A percentile compares a stretch with the other conserved stretches of the same genome.
These are phyloP conservation scores for Chromosphaera perkinsii DNA, from an alignment of 208 protist species.

Conservation along the genomic window DNA sequence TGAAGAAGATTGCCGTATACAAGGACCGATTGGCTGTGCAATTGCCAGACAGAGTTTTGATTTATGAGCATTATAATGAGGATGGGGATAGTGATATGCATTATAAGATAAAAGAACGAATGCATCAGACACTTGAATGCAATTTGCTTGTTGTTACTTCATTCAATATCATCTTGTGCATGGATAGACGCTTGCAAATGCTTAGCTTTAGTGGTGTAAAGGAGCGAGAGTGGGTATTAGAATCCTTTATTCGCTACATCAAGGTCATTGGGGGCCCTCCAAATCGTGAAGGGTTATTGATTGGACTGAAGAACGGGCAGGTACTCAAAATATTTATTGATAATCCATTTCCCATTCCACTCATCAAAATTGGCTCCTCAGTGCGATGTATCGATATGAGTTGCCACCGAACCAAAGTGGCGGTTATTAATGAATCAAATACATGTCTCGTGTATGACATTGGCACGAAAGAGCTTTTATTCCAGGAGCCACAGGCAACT, in stretches of 20 bases:
- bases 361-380: conserved; percentile 70
- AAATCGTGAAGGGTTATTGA: conserved; percentile 76
- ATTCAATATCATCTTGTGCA: conserved; percentile 76
- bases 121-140: conserved; percentile 37
- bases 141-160: conserved; percentile 79
- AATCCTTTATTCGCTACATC: conserved; percentile 81
- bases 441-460: conserved; percentile 78
- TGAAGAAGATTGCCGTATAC: conserved; percentile 84
- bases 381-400: conserved; percentile 79
- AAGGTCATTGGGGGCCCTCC: conserved; percentile 81
- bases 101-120: conserved; percentile 60
- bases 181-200: conserved; percentile 42
- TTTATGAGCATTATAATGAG: conserved; percentile 68
- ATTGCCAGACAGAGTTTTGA: conserved; percentile 77
- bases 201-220: conserved; percentile 32
- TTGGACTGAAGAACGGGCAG: conserved; percentile 80
- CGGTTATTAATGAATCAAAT: conserved; percentile 80
- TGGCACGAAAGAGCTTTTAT: conserved; percentile 72
- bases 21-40: conserved; percentile 82
- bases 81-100: conserved; percentile 75
- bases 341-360: conserved; percentile 83
- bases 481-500: conserved; percentile 73
- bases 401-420: conserved; percentile 69
- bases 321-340: conserved; percentile 87
- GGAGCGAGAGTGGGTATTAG: conserved; percentile 81